Conservation (phyloP, 2,329 filamentous ascomycete species). For the Colletotrichum australisinense region DNA sequence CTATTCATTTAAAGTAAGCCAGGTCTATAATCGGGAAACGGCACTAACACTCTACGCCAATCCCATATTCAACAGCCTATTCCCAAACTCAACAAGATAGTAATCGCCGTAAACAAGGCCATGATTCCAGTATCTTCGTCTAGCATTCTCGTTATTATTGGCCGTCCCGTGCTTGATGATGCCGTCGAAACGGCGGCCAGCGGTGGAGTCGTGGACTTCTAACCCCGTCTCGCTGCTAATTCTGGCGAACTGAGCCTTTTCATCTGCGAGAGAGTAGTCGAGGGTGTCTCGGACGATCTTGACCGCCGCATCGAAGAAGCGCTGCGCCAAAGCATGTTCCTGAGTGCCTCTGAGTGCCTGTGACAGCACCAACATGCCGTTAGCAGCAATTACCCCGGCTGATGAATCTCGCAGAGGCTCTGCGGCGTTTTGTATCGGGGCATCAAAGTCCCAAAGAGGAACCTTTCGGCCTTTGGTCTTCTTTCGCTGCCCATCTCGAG, state of each 20-base stretch:
- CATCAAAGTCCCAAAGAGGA: constrained; percentile 60
- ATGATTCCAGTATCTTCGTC: constrained; percentile 48
- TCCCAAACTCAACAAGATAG: constrained; percentile 58
- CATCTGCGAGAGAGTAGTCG: constrained; percentile 40
- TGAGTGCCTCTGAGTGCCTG: constrained; percentile 40
- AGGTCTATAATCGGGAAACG: too few species aligned
- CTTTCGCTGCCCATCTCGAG: constrained; percentile 40
- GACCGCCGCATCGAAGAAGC: constrained; percentile 43
- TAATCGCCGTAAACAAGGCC: constrained; percentile 63
- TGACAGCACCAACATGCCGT: constrained; percentile 53
- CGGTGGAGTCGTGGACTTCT: constrained; percentile 15
- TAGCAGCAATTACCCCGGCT: constrained; percentile 53
- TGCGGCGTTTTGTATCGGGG: constrained; percentile 48
- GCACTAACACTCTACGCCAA: constrained; percentile 20
- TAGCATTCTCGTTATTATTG: constrained; percentile 44
- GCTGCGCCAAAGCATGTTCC: constrained; percentile 14
- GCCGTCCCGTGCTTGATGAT: constrained; percentile 49
- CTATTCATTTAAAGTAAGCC: too few species aligned
- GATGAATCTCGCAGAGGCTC: constrained; percentile 49
- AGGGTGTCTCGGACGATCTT: constrained; percentile 45
- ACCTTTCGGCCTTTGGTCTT: constrained; percentile 42
- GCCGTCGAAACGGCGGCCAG: constrained; percentile 43
- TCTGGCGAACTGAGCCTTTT: constrained; percentile 33
- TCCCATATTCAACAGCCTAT: constrained; percentile 52
- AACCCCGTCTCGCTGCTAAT: neutral